A percentile compares a stretch with the other conserved stretches of the same genome.
Conservation (phyloP, 73 alveolate species). For the Paramecium octaurelia region DNA sequence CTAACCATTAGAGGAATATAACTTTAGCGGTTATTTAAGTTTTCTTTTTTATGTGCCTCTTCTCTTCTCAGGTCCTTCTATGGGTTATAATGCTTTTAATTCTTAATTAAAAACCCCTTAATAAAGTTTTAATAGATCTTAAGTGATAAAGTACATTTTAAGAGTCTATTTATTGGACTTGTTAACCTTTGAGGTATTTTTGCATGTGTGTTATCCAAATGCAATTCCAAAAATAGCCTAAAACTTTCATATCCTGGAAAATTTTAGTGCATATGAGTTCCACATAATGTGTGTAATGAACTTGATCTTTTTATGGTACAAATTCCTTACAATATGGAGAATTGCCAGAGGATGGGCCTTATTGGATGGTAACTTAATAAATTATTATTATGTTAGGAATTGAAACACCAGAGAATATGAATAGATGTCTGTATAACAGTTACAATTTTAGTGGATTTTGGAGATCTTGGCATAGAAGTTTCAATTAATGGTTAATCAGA, state of each 20-base stretch:
- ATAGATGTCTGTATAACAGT: conserved; percentile 84
- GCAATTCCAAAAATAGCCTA: not conserved
- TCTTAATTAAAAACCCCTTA: conserved; percentile 50
- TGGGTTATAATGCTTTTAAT: conserved; percentile 53
- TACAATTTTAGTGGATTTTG: conserved; percentile 87
- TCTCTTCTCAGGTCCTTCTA: conserved; percentile 51
- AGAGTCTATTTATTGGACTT: conserved; percentile 17
- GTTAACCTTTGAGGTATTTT: not conserved
- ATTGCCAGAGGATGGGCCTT: conserved; percentile 87
- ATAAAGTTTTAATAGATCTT: not conserved
- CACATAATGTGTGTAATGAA: conserved; percentile 32
- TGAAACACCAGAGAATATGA: conserved; percentile 87
- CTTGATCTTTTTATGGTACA: conserved; percentile 67
- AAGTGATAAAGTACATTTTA: conserved; percentile 14
- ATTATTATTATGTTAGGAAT: not conserved
- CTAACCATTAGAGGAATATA: conserved; percentile 47
- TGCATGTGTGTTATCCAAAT: conserved; percentile 15
- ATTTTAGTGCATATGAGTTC: not conserved
- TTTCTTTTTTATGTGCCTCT: conserved; percentile 48
- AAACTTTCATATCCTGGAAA: not conserved
- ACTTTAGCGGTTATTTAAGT: not conserved
- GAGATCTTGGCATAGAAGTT: conserved; percentile 93
- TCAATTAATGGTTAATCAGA: conserved; percentile 89
- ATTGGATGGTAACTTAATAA: conserved; percentile 71
- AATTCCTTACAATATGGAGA: conserved; percentile 84